Conservation (phyloP, 2,329 filamentous ascomycete species). For the Aspergillus fumigatiaffinis region DNA sequence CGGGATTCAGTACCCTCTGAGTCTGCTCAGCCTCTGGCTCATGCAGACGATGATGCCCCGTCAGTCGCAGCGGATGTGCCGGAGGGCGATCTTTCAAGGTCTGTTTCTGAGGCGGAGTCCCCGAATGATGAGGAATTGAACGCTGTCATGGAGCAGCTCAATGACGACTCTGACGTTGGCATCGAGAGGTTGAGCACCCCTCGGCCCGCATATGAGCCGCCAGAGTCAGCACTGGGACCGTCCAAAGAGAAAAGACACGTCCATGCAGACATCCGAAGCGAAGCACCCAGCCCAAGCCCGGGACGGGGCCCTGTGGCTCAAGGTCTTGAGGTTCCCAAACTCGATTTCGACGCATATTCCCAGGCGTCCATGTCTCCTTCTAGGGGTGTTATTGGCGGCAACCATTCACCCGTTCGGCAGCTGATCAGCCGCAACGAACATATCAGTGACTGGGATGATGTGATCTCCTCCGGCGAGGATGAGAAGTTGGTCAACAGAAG, state of each 20-base stretch:
- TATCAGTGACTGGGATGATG: conserved; percentile 88
- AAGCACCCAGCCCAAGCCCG: conserved; percentile 70
- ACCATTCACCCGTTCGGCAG: conserved; percentile 56
- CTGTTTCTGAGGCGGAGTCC: conserved; percentile 29
- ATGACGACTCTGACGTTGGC: conserved; percentile 69
- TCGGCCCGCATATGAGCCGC: conserved; percentile 18
- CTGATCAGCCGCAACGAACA: conserved; percentile 60
- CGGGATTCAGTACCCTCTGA: conserved; percentile 10
- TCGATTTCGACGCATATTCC: conserved; percentile 36
- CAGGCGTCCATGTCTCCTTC: conserved; percentile 53
- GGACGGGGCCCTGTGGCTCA: conserved; percentile 49
- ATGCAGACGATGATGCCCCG: conserved; percentile 2
- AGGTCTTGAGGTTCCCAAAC: conserved; percentile 43
- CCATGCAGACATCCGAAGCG: conserved; percentile 56
- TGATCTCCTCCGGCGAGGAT: conserved; percentile 77
- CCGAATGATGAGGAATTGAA: conserved; percentile 70
- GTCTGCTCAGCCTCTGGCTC: conserved; percentile 9
- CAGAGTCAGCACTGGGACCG: conserved; percentile 42
- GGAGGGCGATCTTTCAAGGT: conserved; percentile 11
- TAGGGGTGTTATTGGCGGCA: conserved; percentile 58
- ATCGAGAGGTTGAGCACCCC: conserved; percentile 58
- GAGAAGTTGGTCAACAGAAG: conserved; percentile 76
- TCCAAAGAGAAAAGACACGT: conserved; percentile 53
- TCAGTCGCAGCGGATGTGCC: conserved; percentile 5
- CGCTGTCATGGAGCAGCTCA: conserved; percentile 83